These are phyloP conservation scores for Viridothelium virens DNA, from an alignment of 495 filamentous ascomycete genomes.

Conservation along the genomic window DNA sequence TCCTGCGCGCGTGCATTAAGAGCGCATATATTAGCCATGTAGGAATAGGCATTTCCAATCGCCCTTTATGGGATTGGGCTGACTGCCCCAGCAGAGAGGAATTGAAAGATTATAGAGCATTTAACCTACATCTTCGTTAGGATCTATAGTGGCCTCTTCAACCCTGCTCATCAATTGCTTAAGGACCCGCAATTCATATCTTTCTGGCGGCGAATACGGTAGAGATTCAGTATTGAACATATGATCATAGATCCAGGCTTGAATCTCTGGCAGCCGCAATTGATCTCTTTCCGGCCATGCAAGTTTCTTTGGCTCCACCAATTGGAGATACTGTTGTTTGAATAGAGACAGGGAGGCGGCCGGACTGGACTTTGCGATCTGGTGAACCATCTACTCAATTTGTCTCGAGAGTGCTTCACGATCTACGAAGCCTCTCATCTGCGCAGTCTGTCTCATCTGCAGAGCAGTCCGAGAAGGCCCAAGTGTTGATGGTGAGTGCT, in stretches of 20 bases:
- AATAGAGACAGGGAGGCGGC: slow-evolving; percentile 35
- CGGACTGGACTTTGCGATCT: neutral
- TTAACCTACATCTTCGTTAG: slow-evolving; percentile 74
- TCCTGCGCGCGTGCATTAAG: slow-evolving; percentile 46
- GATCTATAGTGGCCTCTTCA: slow-evolving; percentile 61
- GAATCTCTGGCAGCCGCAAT: slow-evolving; percentile 48
- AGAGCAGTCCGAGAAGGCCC: too few species aligned
- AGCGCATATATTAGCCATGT: slow-evolving; percentile 23
- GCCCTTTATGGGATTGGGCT: too few species aligned
- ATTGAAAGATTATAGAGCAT: slow-evolving; percentile 13
- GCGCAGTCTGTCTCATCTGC: too few species aligned
- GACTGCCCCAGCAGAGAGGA: neutral
- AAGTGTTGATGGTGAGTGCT: neutral
- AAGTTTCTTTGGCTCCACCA: slow-evolving; percentile 50
- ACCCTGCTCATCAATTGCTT: slow-evolving; percentile 60
- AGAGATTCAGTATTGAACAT: slow-evolving; percentile 54
- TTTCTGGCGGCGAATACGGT: slow-evolving; percentile 48
- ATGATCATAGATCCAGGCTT: slow-evolving; percentile 52
- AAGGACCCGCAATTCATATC: slow-evolving; percentile 63
- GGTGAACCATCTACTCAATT: too few species aligned
- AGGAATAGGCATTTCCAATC: slow-evolving; percentile 4
- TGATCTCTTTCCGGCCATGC: slow-evolving; percentile 46
- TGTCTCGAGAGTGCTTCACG: too few species aligned
- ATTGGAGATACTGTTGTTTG: slow-evolving; percentile 59
- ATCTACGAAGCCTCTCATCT: too few species aligned